A percentile compares a stretch with the other conserved stretches of the same genome.
phyloP scores from a whole-genome alignment of 305 asterid genomes.

The Caryopteris hybrid region DNA sequence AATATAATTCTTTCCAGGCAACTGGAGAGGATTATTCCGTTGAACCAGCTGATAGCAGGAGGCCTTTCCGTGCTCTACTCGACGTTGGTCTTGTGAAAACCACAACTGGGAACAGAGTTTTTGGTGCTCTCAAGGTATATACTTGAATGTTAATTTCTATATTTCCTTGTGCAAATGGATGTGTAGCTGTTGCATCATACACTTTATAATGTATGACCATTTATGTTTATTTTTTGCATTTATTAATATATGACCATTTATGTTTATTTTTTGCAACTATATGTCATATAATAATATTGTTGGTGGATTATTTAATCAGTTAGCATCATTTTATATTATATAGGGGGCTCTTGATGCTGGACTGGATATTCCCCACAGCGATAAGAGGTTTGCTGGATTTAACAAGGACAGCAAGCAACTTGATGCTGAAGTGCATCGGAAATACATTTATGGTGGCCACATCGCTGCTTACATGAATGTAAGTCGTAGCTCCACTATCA shows the following conservation, averaged over 20 bases:
- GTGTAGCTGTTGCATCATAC: no score
- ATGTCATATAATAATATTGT: not conserved
- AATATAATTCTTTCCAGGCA: conserved; percentile 40
- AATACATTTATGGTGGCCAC: conserved; percentile 87
- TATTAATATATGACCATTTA: no score
- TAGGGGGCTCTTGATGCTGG: conserved; percentile 96
- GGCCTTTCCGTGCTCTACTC: conserved; percentile 96
- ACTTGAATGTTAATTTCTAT: not conserved
- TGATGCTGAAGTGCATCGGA: conserved; percentile 76
- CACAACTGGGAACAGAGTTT: conserved; percentile 89
- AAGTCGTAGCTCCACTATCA: not conserved
- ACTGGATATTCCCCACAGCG: conserved; percentile 85
- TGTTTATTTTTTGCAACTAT: no score
- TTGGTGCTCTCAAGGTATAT: conserved; percentile 87
- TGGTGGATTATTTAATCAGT: not conserved
- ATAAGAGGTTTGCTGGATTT: conserved; percentile 83
- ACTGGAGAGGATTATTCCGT: conserved; percentile 94
- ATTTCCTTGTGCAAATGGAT: no score
- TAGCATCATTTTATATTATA: not conserved
- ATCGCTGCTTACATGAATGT: conserved; percentile 82
- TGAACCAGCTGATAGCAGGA: conserved; percentile 81
- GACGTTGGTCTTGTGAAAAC: conserved; percentile 89
- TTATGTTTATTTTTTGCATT: no score
- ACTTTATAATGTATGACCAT: no score
- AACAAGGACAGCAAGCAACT: conserved; percentile 64